Evolutionary conservation across 306 rosid genomes (phyloP), one percentile per base, ranked within the genome.

Genomic region (Ormosia emarginata): DNA sequence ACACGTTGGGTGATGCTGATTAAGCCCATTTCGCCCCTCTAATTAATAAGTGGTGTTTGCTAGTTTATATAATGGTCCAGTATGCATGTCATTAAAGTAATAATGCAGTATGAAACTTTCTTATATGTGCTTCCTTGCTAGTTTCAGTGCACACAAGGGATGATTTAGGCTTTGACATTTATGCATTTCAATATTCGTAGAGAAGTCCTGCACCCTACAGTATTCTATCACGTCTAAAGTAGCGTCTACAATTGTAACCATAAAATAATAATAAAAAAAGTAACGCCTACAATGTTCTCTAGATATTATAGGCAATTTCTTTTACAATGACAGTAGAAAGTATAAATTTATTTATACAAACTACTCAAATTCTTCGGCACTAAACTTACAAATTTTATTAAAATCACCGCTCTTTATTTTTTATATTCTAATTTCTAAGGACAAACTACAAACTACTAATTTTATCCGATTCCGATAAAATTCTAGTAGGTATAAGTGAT

Each of bases 11-110:
- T 84, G 87, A 79, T 74, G 78, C 29, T 77, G 67, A 67, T 72
- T 56, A 57, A 67, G 78, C 74, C 83, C 33, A 81, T 77, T 70
- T 77, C 1, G 36, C 46, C 61, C 18, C 36, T 24, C 24, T 24
- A 0, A 24, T n/a, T 77, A 78, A 73, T 59, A 61, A 78, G 81
- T 68, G 79, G 82, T 53, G 78, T 53, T 67, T 61, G 70, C 41
- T 82, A 63, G 61, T 44, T 58, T 32, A 58, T 74, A 71, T 71
- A 85, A 81, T 81, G 85, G 80, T 81, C 80, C 83, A 75, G 64
- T 81, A 70, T 85, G 72, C 69, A 71, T 70, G 67, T 75, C 82
- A 80, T 75, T 81, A 76, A 77, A 76, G 88, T 63, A 68, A 46
- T 71, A 74, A 67, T 47, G 72, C 14, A 47, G 69, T 67, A 59